Evolutionary conservation across 2,329 filamentous ascomycete genomes (phyloP).

Genomic region (Trichoderma sp.): DNA sequence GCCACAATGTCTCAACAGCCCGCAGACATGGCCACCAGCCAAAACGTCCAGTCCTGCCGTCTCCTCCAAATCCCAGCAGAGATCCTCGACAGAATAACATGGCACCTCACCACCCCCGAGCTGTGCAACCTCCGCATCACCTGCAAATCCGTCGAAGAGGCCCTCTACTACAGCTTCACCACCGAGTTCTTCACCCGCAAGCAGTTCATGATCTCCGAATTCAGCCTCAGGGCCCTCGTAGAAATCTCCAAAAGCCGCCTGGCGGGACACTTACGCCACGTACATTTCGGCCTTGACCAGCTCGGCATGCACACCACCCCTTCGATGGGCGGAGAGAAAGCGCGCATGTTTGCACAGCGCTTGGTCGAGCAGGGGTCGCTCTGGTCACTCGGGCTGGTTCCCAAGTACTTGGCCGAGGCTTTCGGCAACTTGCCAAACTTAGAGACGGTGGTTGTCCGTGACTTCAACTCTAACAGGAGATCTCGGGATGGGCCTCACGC

Average conservation of each 20-base stretch:
- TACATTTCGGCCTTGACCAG: constrained; percentile 36
- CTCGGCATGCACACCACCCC: neutral
- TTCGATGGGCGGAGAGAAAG: neutral
- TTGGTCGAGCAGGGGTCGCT: constrained; percentile 32
- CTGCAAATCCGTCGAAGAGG: constrained; percentile 54
- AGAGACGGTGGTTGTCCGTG: constrained; percentile 56
- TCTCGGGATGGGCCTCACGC: constrained; percentile 44
- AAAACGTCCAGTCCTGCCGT: neutral
- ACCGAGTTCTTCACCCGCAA: constrained; percentile 64
- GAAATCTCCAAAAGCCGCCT: constrained; percentile 51
- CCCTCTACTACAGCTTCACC: constrained; percentile 55
- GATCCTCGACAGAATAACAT: constrained; percentile 55
- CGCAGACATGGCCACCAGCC: neutral
- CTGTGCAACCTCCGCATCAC: constrained; percentile 53
- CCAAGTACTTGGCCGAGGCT: constrained; percentile 55
- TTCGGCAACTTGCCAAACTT: constrained; percentile 55
- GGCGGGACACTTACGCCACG: constrained; percentile 36
- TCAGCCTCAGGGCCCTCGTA: constrained; percentile 54
- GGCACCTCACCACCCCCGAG: constrained; percentile 53
- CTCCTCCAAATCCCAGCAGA: constrained; percentile 53
- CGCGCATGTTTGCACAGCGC: constrained; percentile 22
- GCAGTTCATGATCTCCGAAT: constrained; percentile 62
- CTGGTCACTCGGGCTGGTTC: constrained; percentile 45
- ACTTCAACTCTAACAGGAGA: constrained; percentile 53
- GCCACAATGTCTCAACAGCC: neutral